A percentile compares a stretch with the other conserved stretches of the same genome.
phyloP scores from a whole-genome alignment of 1,139 yeast species.

The Suhomyces ambrosiae region DNA sequence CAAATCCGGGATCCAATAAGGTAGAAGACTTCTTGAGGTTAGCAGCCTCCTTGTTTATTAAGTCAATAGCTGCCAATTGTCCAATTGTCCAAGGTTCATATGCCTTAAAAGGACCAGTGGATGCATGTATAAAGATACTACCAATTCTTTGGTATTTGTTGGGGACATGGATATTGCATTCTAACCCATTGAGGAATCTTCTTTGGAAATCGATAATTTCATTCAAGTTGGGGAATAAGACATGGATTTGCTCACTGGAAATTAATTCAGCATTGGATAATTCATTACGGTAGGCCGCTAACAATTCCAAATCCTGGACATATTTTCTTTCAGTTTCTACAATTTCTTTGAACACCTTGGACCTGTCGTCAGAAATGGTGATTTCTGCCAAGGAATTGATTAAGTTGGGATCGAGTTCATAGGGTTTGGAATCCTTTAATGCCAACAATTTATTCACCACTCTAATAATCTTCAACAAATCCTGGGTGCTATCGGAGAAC shows the following conservation, averaged over 20 bases:
- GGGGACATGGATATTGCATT: slow-evolving; percentile 80
- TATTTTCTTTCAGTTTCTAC: slow-evolving; percentile 89
- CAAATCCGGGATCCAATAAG: slow-evolving; percentile 83
- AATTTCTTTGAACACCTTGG: slow-evolving; percentile 81
- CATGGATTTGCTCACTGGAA: slow-evolving; percentile 77
- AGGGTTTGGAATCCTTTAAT: slow-evolving; percentile 29
- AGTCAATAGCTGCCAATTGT: slow-evolving; percentile 82
- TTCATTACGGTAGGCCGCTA: slow-evolving; percentile 69
- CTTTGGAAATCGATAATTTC: slow-evolving; percentile 92
- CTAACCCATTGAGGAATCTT: slow-evolving; percentile 82
- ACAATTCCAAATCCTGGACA: slow-evolving; percentile 82
- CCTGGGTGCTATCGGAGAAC: slow-evolving; percentile 79
- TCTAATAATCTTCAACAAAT: slow-evolving; percentile 67
- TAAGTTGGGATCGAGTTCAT: slow-evolving; percentile 10
- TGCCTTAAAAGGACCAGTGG: slow-evolving; percentile 74
- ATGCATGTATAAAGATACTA: slow-evolving; percentile 78
- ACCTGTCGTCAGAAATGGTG: slow-evolving; percentile 53
- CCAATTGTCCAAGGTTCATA: slow-evolving; percentile 91
- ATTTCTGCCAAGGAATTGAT: slow-evolving; percentile 24
- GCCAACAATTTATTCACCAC: slow-evolving; percentile 69
- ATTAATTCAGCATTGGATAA: slow-evolving; percentile 65
- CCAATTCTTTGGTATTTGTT: slow-evolving; percentile 83
- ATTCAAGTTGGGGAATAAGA: slow-evolving; percentile 81
- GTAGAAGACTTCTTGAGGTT: slow-evolving; percentile 58
- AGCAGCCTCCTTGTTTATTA: slow-evolving; percentile 65